Evolutionary conservation across 2,329 filamentous ascomycete genomes (phyloP), one percentile per base, ranked within the genome.

Genomic region (Venturia carpophila): DNA sequence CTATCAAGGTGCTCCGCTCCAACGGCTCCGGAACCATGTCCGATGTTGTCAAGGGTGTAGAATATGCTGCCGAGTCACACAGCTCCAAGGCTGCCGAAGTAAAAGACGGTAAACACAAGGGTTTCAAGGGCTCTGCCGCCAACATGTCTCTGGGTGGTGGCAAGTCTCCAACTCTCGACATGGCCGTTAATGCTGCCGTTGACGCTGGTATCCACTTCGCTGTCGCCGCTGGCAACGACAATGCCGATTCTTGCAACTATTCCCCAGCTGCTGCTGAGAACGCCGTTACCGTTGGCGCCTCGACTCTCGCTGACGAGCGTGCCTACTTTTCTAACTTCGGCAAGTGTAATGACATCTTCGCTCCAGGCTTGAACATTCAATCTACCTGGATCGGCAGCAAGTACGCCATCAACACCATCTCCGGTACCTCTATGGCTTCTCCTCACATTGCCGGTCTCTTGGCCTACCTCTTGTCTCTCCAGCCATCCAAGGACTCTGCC

Each of bases 261-360:
- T 99, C 94, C 49, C 94, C 94, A 67, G 95, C 94, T 73, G 90
- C 93, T 69, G 92, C 95, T 71, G 83, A 86, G 73, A 91, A 95
- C 74, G 92, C 94, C 70, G 86, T 99, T 76, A 99, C 94, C 66
- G 94, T 99, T 69, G 95, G 93, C 79, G 94, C 94, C 70, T 96
- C 92, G 58, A 94, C 91, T 71, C 86, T 99, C 67, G 86, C 89
- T 73, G 94, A 99, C 76, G 91, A 91, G 83, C 93, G 94, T 80
- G 94, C 94, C 70, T 99, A 97, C 86, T 99, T 99, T 87, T 99
- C 95, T 86, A 99, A 99, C 90, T 97, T 88, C 79, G 94, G 94
- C 78, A 94, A 93, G 84, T 99, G 94, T 86, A 96, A 93, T 77
- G 94, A 99, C 80, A 96, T 99, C 84, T 99, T 99, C 74, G 94